A percentile compares a stretch with the other conserved stretches of the same genome.
phyloP scores from a whole-genome alignment of 116 monocot species.

The Trichopus zeylanicus region DNA sequence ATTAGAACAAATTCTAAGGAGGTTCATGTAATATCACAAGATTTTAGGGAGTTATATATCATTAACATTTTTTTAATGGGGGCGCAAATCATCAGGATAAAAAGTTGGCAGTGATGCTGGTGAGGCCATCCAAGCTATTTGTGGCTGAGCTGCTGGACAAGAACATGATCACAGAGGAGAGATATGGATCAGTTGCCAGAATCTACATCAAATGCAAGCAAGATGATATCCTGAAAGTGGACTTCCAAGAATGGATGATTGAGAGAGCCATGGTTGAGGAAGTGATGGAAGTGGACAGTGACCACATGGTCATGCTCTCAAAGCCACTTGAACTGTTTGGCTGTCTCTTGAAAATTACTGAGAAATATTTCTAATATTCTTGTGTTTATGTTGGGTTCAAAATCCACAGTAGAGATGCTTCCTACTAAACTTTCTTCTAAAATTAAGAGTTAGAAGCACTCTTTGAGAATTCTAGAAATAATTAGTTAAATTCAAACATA shows the following conservation, averaged over 20 bases:
- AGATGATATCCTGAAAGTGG: not conserved
- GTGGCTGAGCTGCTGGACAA: not conserved
- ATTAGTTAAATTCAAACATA: too few species aligned
- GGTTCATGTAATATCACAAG: too few species aligned
- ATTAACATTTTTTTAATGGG: not conserved
- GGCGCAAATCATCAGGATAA: not conserved
- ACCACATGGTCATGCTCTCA: not conserved
- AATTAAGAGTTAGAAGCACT: too few species aligned
- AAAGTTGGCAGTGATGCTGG: not conserved
- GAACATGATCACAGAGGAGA: not conserved
- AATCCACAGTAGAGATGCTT: too few species aligned
- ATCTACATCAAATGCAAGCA: not conserved
- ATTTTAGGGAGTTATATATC: too few species aligned
- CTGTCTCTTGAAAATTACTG: not conserved
- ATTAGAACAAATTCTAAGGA: too few species aligned
- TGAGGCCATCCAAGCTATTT: not conserved
- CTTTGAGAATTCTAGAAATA: too few species aligned
- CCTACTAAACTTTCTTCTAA: too few species aligned
- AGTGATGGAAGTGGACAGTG: not conserved
- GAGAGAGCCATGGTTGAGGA: not conserved
- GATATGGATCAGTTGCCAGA: not conserved
- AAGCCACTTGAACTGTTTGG: not conserved
- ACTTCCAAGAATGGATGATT: not conserved
- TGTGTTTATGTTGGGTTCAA: too few species aligned
- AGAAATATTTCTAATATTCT: not conserved